Evolutionary conservation across 352 stramenopile species (phyloP).

Genomic region (Globisporangium spinosum): DNA sequence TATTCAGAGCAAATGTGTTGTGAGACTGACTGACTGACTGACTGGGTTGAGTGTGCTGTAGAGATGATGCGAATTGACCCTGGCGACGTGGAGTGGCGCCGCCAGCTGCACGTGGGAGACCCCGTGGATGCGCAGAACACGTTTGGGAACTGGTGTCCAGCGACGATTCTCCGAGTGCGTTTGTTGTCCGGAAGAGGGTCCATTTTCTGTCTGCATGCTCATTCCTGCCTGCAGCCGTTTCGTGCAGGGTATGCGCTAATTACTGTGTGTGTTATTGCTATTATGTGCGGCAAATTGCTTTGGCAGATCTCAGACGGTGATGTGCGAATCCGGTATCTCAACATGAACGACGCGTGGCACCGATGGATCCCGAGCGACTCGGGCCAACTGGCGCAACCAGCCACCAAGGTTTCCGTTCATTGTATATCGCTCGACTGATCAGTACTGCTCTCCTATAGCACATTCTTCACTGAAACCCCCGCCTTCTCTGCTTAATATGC

Average conservation of each 20-base stretch:
- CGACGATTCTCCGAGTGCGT: conserved; percentile 40
- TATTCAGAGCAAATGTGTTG: conserved; percentile 1
- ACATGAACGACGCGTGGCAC: conserved; percentile 79
- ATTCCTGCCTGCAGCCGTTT: background rate
- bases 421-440: background rate
- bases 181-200: background rate
- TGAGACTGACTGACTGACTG: background rate
- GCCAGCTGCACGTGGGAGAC: conserved; percentile 60
- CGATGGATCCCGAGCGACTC: conserved; percentile 68
- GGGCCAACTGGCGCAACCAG: conserved; percentile 47
- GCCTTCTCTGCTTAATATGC: background rate
- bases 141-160: conserved; percentile 85
- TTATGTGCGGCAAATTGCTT: background rate
- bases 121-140: conserved; percentile 72
- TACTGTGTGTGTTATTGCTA: background rate
- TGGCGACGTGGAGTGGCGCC: conserved; percentile 66
- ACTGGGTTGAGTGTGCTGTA: conserved; percentile 20
- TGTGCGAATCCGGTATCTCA: conserved; percentile 66
- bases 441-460: background rate
- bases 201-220: background rate
- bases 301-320: conserved; percentile 57
- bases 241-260: conserved; percentile 1
- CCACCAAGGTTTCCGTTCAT: conserved; percentile 40
- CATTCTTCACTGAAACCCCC: background rate
- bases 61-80: conserved; percentile 83